Evolutionary conservation across 1,139 yeast genomes (phyloP), one percentile per base, ranked within the genome.

Genomic region (Geotrichum histeridarum): DNA sequence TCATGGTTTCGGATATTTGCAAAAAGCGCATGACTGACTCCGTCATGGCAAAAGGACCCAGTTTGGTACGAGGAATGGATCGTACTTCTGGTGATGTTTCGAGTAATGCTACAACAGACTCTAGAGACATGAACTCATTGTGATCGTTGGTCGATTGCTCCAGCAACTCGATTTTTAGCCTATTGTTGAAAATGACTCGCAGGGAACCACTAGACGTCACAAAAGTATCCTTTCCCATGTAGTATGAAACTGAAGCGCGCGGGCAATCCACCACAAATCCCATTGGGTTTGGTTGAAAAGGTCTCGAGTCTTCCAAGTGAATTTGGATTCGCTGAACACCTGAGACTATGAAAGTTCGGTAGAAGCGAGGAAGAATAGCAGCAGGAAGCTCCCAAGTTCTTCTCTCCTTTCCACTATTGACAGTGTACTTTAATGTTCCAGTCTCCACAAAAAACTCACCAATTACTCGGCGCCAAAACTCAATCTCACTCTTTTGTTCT

Each of bases 1-100:
- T 77, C 86, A 88, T 83, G 1, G 84, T 84, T 68, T 86, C 94
- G 47, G 89, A 79, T 2, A 86, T 79, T 67, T 87, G 93, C 71
- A 87, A 69, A 36, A 83, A 75, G 53, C 91, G 72, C 80, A 86
- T 77, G 2, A 87, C 83, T 37, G 77, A 75, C 48, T 79, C 82
- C 51, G 80, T 80, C n/a, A 85, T 69, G 0, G 95, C 95, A 59
- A 79, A 80, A 54, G 79, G 73, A 22, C 39, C 37, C 22, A 54
- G 27, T 27, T 42, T 50, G 12, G 54, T 22, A 15, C 30, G 18
- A 2, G 42, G 42, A 15, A 31, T 17, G 8, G 39, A 35, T 8
- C 14, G 37, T 9, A 8, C 18, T 30, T 35, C 38, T 12, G 30
- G 45, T 8, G 33, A 32, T 17, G 36, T n/a, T 27, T 31, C 37